Base-by-base conservation (phyloP, 225 moss, liverwort and hornwort genomes). In the Climacium dendroides region DNA sequence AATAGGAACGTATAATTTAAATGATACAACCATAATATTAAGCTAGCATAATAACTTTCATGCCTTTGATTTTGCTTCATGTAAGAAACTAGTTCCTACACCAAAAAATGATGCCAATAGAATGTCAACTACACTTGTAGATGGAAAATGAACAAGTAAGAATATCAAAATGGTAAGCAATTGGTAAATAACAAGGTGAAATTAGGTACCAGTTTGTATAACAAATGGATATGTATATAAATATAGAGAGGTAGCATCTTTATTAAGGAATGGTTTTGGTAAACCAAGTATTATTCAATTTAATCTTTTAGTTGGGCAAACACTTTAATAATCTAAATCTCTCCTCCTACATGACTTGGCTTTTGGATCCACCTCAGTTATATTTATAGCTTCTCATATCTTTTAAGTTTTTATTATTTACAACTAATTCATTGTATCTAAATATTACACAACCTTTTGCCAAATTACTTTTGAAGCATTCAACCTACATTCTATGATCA, bases 1-100 rank as follows among this genome's bases (percentile, higher is more conserved):
- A 50, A 30, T 0, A 30, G 0, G 4, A 11, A 72, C 1, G 2
- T 17, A 2, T 10, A 1, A 28, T 16, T 0, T 43, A 71, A 1
- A 16, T 19, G 0, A 18, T 30, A 30, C 73, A 73, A 50, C 11
- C 3, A 32, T 19, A 6, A 4, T 48, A 48, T 48, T 3, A 50
- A 32, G 1, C 0, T 50, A 0, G 12, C 3, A 32, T 50, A 48
- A 48, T 48, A 12, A 74, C 7, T 50, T 50, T 74, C 8, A 12
- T 34, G 7, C 32, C 7, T 20, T 74, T 50, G 50, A 13, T 20
- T 50, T 74, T 74, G 13, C 8, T 20, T 74, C 7, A 32, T 32
- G 1, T 48, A 11, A 29, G 6, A 2, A 2, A 47, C 1, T 7
- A 24, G 25, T 69, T 39, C 8, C 8, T 37, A 23, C 2, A 72